A percentile compares a stretch with the other conserved stretches of the same genome.
phyloP scores from a whole-genome alignment of 1,139 yeast species.

The Dujonia santamariae region DNA sequence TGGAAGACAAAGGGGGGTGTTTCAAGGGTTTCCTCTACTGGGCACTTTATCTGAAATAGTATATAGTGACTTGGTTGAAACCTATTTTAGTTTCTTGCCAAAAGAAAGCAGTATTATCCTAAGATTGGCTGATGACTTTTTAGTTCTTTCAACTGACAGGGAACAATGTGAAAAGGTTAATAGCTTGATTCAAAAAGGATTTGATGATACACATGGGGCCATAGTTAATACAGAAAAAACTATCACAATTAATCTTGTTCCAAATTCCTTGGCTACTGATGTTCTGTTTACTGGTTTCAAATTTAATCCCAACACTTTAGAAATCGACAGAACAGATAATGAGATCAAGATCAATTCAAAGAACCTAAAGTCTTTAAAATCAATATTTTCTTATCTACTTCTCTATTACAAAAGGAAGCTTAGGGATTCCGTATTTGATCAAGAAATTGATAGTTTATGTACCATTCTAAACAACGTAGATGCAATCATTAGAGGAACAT shows the following conservation, averaged over 20 bases:
- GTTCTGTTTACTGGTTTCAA: constrained; percentile 4
- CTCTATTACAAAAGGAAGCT: constrained; percentile 1
- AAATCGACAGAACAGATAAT: background rate
- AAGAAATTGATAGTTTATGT: background rate
- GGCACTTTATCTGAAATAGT: constrained; percentile 72
- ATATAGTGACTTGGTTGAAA: constrained; percentile 60
- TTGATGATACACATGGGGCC: constrained; percentile 58
- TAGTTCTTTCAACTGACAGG: constrained; percentile 52
- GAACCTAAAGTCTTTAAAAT: background rate
- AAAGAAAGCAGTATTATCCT: constrained; percentile 24
- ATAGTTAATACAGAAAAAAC: constrained; percentile 58
- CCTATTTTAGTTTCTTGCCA: constrained; percentile 30
- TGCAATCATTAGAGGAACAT: background rate
- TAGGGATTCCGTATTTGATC: background rate
- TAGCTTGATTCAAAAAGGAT: constrained; percentile 21
- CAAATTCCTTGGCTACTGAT: background rate
- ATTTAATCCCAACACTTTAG: constrained; percentile 2
- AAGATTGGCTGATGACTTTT: constrained; percentile 83
- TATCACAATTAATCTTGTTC: constrained; percentile 13
- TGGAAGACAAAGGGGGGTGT: constrained; percentile 64
- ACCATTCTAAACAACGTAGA: constrained; percentile 1
- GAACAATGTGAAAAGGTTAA: constrained; percentile 18
- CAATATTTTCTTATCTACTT: constrained; percentile 1
- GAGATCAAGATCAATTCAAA: background rate
- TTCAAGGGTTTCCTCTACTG: constrained; percentile 85